Evolutionary conservation across 306 rosid species (phyloP), one percentile per base, ranked within the genome.

Genomic region (Mimosa bimucronata): DNA sequence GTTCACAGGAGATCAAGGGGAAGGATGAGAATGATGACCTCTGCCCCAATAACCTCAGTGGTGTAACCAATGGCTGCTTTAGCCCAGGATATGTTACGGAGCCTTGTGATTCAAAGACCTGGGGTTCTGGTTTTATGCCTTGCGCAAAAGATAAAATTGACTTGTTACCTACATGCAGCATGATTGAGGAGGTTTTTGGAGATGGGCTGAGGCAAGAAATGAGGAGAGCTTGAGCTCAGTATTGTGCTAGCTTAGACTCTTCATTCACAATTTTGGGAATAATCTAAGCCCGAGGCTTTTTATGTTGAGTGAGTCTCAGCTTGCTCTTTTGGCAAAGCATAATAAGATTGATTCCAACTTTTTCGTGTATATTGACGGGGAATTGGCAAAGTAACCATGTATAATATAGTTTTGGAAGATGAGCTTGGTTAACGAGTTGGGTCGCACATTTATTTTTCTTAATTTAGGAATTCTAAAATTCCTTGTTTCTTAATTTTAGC

Each of bases 141-240:
- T 88, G 86, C 83, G 85, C 89, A 0, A 83, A 85, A 71, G 87
- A 55, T 64, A 86, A 88, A 86, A 87, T 92, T 52, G 97, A 90
- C 81, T 88, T 94, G 71, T 85, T 91, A 79, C 92, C 98, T 21
- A 92, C 97, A 41, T 87, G 97, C 85, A 88, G 86, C 82, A 90
- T 92, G 97, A 94, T 91, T 60, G 90, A 91, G 86, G 98, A 94
- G 88, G 90, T 90, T 82, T 94, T 91, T 74, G 97, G 97, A 48
- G 92, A 87, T 71, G 94, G 85, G 60, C 71, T 82, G 84, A 88
- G 88, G 79, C 86, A 82, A 78, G 87, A 79, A 84, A 90, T 83
- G 93, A 87, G 79, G 85, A 88, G 87, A 89, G 74, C 79, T 82
- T 88, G 91, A 89, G 84, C 75, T 83, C 15, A 85, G 77, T 69